A percentile compares a stretch with the other conserved stretches of the same genome.
These are phyloP conservation scores for Ophioceras dolichostomum DNA, from an alignment of 2,329 filamentous ascomycete species.

Conservation along the genomic window DNA sequence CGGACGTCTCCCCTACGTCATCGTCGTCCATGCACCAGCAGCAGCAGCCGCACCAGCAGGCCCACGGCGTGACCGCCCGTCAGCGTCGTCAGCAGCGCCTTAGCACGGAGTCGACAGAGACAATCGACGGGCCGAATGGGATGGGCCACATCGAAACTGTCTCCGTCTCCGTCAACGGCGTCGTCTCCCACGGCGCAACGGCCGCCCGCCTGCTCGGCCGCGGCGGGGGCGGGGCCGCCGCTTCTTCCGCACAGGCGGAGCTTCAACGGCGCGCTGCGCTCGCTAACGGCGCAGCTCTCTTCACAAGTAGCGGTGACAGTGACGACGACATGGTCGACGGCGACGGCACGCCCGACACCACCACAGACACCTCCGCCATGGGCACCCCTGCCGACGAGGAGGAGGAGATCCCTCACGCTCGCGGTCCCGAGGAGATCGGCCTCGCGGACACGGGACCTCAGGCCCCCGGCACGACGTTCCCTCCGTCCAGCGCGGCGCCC, in stretches of 20 bases:
- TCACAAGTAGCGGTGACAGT: no score
- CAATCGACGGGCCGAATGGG: slow-evolving; percentile 70
- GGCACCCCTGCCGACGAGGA: slow-evolving; percentile 17
- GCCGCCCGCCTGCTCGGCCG: slow-evolving; percentile 6
- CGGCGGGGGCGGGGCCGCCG: slow-evolving; percentile 3
- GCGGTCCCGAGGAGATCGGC: slow-evolving; percentile 76
- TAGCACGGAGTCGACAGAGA: slow-evolving; percentile 64
- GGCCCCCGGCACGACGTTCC: slow-evolving; percentile 24
- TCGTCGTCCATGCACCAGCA: slow-evolving; percentile 9
- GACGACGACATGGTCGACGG: slow-evolving; percentile 6
- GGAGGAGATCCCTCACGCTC: slow-evolving; percentile 63
- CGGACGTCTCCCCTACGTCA: no score
- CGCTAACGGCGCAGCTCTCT: slow-evolving; percentile 2
- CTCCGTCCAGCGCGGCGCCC: slow-evolving; percentile 20
- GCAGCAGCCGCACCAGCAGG: slow-evolving; percentile 3
- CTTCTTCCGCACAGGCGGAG: slow-evolving; percentile 57
- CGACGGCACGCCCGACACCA: slow-evolving; percentile 16
- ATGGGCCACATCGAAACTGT: slow-evolving; percentile 72
- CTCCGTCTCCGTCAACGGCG: slow-evolving; percentile 60
- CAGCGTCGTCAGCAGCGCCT: slow-evolving; percentile 44
- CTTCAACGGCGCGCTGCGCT: slow-evolving; percentile 44
- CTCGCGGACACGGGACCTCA: slow-evolving; percentile 79
- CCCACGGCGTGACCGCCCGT: slow-evolving; percentile 6
- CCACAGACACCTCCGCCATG: slow-evolving; percentile 8
- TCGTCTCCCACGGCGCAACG: slow-evolving; percentile 37